Conservation (phyloP, 2,329 filamentous ascomycete genomes). For the Aureobasidium sp. region DNA sequence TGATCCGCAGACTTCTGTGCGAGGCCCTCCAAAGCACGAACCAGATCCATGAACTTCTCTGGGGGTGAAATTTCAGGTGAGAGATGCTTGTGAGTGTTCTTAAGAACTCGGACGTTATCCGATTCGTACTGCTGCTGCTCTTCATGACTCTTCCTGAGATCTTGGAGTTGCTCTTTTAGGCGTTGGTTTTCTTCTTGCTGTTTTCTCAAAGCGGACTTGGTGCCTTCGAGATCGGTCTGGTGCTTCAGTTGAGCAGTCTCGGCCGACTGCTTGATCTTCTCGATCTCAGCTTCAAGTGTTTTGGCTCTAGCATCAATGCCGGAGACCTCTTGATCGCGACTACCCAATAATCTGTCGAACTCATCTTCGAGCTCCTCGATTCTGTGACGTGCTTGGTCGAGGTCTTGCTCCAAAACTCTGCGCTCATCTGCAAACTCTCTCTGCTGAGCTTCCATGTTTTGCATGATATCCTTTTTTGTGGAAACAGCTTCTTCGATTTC, state of each 20-base stretch:
- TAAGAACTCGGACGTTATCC: conserved; percentile 24
- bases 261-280: conserved; percentile 45
- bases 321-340: conserved; percentile 71
- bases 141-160: conserved; percentile 19
- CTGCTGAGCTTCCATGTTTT: conserved; percentile 89
- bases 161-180: conserved; percentile 43
- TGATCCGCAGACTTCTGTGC: conserved; percentile 34
- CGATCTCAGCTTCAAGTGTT: conserved; percentile 62
- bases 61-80: conserved; percentile 27
- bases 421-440: conserved; percentile 81
- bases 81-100: conserved; percentile 31
- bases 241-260: conserved; percentile 45
- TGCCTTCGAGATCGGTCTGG: conserved; percentile 23
- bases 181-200: conserved; percentile 56
- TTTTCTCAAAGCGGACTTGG: conserved; percentile 24
- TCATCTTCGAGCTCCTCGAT: conserved; percentile 89
- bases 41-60: conserved; percentile 29
- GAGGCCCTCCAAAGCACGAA: conserved; percentile 36
- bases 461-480: conserved; percentile 87
- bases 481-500: conserved; percentile 80
- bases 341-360: conserved; percentile 74
- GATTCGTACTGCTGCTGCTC: conserved; percentile 36
- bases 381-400: conserved; percentile 64
- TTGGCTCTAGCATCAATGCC: conserved; percentile 61
- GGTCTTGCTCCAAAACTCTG: conserved; percentile 71